Conservation (phyloP, 768 basidiomycete species). For the Termitomyces sp. region DNA sequence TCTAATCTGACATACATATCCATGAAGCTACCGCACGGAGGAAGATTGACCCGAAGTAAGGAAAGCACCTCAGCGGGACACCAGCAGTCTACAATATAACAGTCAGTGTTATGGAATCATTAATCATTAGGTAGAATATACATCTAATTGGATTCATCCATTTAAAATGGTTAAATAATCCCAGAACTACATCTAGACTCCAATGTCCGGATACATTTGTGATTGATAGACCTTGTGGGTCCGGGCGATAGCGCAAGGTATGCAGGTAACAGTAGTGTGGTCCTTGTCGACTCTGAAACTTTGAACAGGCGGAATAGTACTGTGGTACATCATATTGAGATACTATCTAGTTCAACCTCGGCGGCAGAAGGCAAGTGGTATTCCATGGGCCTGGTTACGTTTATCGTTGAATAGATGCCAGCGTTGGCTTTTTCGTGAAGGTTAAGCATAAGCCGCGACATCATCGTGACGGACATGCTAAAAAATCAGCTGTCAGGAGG, state of each 20-base stretch:
- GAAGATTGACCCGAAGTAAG: no score
- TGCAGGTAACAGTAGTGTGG: neutral
- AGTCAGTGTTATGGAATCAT: no score
- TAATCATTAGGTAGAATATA: no score
- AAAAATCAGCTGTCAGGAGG: neutral
- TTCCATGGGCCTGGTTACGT: conserved; percentile 18
- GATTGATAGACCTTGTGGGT: no score
- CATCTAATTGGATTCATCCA: no score
- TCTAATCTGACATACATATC: neutral
- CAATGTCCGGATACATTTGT: no score
- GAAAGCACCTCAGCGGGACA: no score
- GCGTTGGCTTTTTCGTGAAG: conserved; percentile 38
- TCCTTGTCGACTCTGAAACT: neutral
- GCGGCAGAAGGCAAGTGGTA: conserved; percentile 6
- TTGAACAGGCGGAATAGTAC: neutral
- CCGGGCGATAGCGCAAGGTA: no score
- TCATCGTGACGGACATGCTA: conserved; percentile 48
- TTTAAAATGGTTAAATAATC: no score
- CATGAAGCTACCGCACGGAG: neutral
- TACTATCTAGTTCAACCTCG: conserved; percentile 24
- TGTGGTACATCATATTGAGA: no score
- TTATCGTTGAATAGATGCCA: conserved; percentile 25
- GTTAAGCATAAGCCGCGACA: conserved; percentile 56
- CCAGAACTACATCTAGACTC: no score
- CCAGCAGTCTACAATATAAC: no score